These are phyloP conservation scores for Haplosporangium gracile DNA, from an alignment of 192 early-diverging fungal species.

Conservation along the genomic window DNA sequence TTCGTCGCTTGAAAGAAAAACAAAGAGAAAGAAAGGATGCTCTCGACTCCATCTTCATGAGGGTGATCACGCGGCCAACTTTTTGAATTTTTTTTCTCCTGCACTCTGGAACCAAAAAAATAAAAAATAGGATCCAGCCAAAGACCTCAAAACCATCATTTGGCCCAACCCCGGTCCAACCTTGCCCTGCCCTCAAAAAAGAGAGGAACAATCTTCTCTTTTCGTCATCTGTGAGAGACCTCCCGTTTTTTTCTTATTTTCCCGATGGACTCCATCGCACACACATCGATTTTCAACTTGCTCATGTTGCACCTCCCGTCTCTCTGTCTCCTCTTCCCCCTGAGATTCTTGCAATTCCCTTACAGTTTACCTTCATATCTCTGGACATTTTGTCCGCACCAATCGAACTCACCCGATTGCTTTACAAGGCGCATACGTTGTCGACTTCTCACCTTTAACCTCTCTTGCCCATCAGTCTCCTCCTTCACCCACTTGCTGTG, in stretches of 20 bases:
- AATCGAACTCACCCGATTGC: conserved; percentile 6
- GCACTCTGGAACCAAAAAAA: neutral
- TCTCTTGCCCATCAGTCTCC: neutral
- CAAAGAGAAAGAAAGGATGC: neutral
- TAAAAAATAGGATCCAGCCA: neutral
- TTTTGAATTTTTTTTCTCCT: neutral
- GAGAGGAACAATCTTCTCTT: neutral
- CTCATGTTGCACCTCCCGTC: neutral
- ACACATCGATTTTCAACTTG: no score
- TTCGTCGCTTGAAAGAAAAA: neutral
- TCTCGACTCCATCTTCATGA: neutral
- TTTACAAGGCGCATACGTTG: neutral
- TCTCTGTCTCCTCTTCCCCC: no score
- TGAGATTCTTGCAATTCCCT: neutral
- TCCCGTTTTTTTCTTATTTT: neutral
- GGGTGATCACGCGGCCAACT: neutral
- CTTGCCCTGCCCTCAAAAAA: neutral
- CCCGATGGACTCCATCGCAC: no score
- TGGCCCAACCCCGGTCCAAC: neutral
- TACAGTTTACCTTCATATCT: neutral
- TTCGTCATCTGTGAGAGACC: neutral
- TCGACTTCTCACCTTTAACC: neutral
- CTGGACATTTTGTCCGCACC: neutral
- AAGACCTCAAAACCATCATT: neutral
- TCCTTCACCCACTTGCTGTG: neutral